Conservation (phyloP, 768 basidiomycete genomes). For the Auricularia sp. region DNA sequence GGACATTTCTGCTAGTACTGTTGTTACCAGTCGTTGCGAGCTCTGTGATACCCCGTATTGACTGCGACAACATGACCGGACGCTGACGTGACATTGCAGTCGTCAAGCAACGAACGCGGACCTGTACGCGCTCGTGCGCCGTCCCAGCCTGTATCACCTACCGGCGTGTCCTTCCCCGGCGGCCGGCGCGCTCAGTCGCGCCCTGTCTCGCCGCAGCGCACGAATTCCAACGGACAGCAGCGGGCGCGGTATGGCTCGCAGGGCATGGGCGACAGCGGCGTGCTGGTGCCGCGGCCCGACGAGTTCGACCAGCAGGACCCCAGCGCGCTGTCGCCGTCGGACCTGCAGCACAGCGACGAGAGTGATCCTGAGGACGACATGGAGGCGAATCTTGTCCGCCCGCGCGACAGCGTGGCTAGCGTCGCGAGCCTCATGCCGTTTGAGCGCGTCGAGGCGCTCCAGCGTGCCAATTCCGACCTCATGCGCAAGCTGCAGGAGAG, state of each 20-base stretch:
- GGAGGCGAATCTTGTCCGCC: slow-evolving; percentile 33
- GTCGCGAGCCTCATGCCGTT: slow-evolving; percentile 30
- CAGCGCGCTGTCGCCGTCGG: slow-evolving; percentile 39
- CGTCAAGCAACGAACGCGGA: neutral
- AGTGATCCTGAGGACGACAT: slow-evolving; percentile 46
- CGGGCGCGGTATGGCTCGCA: neutral
- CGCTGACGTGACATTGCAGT: neutral
- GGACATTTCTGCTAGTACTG: too few relatives aligned
- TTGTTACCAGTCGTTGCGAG: too few relatives aligned
- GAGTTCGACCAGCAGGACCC: slow-evolving; percentile 27
- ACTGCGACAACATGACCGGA: too few relatives aligned
- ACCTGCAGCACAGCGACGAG: slow-evolving; percentile 29
- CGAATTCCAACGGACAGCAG: neutral
- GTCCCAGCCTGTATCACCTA: neutral
- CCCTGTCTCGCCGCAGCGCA: neutral
- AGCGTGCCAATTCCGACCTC: slow-evolving; percentile 66
- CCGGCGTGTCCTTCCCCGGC: neutral
- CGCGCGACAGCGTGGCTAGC: slow-evolving; percentile 49
- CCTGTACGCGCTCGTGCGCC: neutral
- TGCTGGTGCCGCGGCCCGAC: slow-evolving; percentile 3
- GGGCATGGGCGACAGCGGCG: neutral
- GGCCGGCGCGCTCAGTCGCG: neutral
- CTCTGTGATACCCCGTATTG: too few relatives aligned
- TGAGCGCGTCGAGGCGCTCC: slow-evolving; percentile 65
- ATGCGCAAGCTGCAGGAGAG: slow-evolving; percentile 63